These are phyloP conservation scores for Rutstroemia sp. DNA, from an alignment of 2,329 filamentous ascomycete species.

Conservation along the genomic window DNA sequence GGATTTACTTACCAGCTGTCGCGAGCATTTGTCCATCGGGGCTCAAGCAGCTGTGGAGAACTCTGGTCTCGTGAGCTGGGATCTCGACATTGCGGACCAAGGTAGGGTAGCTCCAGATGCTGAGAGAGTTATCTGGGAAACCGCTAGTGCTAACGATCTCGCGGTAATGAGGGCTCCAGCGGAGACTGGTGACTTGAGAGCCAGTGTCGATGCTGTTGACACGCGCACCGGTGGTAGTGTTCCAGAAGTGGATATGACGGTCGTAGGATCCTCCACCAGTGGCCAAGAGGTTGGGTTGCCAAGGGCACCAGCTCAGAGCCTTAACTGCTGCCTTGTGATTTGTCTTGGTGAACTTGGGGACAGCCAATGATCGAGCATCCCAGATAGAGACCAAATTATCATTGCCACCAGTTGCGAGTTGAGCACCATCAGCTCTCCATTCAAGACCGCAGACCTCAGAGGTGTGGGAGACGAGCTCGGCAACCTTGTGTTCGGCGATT, in stretches of 20 bases:
- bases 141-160: conserved; percentile 97
- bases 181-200: conserved; percentile 90
- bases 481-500: conserved; percentile 94
- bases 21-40: conserved; percentile 97
- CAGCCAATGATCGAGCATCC: conserved; percentile 88
- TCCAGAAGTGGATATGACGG: conserved; percentile 99
- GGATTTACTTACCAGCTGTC: conserved; percentile 60
- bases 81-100: conserved; percentile 97
- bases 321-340: conserved; percentile 99
- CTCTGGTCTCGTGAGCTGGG: conserved; percentile 91
- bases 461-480: conserved; percentile 93
- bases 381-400: conserved; percentile 99
- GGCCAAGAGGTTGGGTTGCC: conserved; percentile 94
- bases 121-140: conserved; percentile 98
- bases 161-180: conserved; percentile 95
- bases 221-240: conserved; percentile 92
- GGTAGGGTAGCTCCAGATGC: conserved; percentile 98
- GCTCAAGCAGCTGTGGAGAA: conserved; percentile 93
- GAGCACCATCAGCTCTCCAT: conserved; percentile 93
- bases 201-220: conserved; percentile 99
- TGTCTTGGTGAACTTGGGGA: conserved; percentile 98
- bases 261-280: conserved; percentile 96
- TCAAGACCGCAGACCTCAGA: conserved; percentile 97
- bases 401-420: conserved; percentile 95
- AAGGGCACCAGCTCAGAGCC: conserved; percentile 96